A percentile compares a stretch with the other conserved stretches of the same genome.
Evolutionary conservation across 139 green algal genomes (phyloP).

Genomic region (Tetradesmus obliquus): DNA sequence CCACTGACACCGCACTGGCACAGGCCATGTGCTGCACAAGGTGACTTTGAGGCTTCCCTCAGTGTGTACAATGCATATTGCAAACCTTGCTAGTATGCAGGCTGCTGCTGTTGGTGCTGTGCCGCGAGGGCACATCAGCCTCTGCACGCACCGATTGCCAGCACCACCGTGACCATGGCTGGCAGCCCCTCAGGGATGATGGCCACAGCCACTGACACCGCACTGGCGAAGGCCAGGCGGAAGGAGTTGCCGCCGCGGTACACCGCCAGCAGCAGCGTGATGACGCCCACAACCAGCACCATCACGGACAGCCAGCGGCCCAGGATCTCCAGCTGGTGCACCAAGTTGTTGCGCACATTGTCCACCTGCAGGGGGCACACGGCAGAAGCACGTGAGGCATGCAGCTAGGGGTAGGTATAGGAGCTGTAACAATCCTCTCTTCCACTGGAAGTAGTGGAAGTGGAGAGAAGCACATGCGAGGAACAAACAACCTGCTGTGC

Average conservation of each 20-base stretch:
- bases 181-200: conserved; percentile 65
- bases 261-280: conserved; percentile 57
- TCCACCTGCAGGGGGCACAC: conserved; percentile 34
- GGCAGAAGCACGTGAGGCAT: not conserved
- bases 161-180: conserved; percentile 57
- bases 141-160: not conserved
- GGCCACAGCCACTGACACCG: conserved; percentile 60
- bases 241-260: conserved; percentile 20
- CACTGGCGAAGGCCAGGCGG: conserved; percentile 56
- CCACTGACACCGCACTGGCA: too few species aligned
- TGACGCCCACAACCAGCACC: conserved; percentile 51
- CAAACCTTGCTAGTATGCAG: not conserved
- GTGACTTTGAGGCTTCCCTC: not conserved
- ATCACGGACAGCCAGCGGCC: conserved; percentile 52
- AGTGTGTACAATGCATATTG: not conserved
- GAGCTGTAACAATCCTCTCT: too few species aligned
- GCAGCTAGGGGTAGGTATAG: too few species aligned
- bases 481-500: too few species aligned
- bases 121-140: not conserved
- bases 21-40: too few species aligned
- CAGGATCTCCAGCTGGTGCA: conserved; percentile 56
- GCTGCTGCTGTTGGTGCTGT: not conserved
- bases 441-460: too few species aligned
- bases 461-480: too few species aligned
- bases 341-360: conserved; percentile 50